Evolutionary conservation across 2,329 filamentous ascomycete species (phyloP).

Genomic region (Sclerotinia minor): DNA sequence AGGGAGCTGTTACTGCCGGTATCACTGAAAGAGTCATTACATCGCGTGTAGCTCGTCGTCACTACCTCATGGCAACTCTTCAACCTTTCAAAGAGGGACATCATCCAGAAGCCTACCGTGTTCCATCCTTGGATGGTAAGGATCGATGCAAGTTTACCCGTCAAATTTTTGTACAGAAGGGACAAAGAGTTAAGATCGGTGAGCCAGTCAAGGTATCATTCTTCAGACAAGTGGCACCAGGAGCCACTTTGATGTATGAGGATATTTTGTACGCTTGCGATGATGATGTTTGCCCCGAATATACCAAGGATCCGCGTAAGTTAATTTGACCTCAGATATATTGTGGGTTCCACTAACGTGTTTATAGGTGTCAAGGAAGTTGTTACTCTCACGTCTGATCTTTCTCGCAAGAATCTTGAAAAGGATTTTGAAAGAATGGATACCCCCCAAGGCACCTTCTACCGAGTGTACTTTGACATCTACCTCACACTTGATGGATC

Average conservation of each 20-base stretch:
- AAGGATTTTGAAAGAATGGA: constrained; percentile 99
- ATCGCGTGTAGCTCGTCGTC: constrained; percentile 91
- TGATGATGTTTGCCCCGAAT: constrained; percentile 96
- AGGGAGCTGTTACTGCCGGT: constrained; percentile 94
- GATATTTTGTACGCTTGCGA: constrained; percentile 97
- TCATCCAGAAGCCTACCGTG: constrained; percentile 96
- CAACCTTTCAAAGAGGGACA: constrained; percentile 99
- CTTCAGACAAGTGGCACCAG: constrained; percentile 95
- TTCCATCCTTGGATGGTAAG: constrained; percentile 93
- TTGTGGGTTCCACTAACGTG: constrained; percentile 35
- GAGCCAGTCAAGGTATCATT: constrained; percentile 99
- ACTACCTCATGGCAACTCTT: constrained; percentile 98
- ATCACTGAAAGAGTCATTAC: constrained; percentile 97
- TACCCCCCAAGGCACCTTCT: constrained; percentile 94
- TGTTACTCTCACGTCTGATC: constrained; percentile 92
- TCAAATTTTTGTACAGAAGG: constrained; percentile 98
- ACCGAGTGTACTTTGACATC: constrained; percentile 76
- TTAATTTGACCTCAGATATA: constrained; percentile 39
- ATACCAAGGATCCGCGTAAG: constrained; percentile 98
- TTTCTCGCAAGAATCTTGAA: constrained; percentile 96
- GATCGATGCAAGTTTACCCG: constrained; percentile 98
- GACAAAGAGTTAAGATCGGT: constrained; percentile 97
- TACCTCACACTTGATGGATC: constrained; percentile 95
- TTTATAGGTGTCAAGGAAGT: constrained; percentile 92
- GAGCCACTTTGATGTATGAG: constrained; percentile 98